Conservation (phyloP, 108 stramenopile genomes). For the Cyclotella distinguenda region DNA sequence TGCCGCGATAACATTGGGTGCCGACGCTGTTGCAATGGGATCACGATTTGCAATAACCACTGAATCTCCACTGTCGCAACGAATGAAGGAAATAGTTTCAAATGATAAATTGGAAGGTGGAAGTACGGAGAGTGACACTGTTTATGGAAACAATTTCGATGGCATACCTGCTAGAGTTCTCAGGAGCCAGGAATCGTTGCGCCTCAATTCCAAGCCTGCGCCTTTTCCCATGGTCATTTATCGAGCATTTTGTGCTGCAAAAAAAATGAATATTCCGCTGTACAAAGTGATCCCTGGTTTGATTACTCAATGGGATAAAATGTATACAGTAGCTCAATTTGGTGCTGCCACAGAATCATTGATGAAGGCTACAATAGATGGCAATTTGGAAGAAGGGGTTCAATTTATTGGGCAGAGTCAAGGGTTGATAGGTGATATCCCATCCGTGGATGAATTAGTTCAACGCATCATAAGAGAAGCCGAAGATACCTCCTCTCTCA, state of each 20-base stretch:
- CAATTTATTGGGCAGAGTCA: constrained; percentile 87
- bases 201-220: constrained; percentile 56
- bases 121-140: constrained; percentile 62
- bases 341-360: constrained; percentile 84
- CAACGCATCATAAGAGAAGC: constrained; percentile 75
- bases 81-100: constrained; percentile 68
- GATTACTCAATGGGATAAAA: constrained; percentile 75
- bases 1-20: constrained; percentile 81
- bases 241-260: constrained; percentile 76
- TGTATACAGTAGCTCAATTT: constrained; percentile 83
- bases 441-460: constrained; percentile 71
- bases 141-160: constrained; percentile 89
- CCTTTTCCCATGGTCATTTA: constrained; percentile 54
- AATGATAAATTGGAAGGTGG: constrained; percentile 7
- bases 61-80: constrained; percentile 71
- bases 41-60: constrained; percentile 74
- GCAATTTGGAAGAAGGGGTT: constrained; percentile 68
- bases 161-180: constrained; percentile 85
- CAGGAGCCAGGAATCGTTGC: constrained; percentile 54
- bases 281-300: constrained; percentile 86
- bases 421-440: constrained; percentile 81
- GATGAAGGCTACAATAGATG: constrained; percentile 76
- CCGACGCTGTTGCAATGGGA: constrained; percentile 91
- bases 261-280: constrained; percentile 65
- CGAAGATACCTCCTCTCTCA: constrained; percentile 23